Percentiles rank a stretch among this genome's conserved stretches.
Conservation (phyloP, 129 eudicot species). For the Artemisia tridentata region DNA sequence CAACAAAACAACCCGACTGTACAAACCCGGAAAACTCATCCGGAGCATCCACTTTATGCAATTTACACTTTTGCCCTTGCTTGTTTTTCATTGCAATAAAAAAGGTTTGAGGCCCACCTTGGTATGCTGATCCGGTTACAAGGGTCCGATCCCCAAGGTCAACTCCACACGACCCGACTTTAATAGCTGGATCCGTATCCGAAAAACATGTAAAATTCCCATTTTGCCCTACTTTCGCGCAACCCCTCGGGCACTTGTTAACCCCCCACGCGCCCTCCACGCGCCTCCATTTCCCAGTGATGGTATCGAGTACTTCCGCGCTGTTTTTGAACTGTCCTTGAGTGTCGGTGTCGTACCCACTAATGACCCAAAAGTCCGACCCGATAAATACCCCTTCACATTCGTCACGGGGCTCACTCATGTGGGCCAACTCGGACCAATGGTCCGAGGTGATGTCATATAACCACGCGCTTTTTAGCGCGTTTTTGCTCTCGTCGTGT, state of each 20-base stretch:
- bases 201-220: constrained; percentile 51
- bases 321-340: constrained; percentile 65
- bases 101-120: constrained; percentile 57
- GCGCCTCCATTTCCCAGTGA: constrained; percentile 51
- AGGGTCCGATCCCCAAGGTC: constrained; percentile 54
- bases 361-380: constrained; percentile 84
- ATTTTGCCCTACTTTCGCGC: constrained; percentile 38
- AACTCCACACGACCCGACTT: constrained; percentile 58
- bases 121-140: constrained; percentile 61
- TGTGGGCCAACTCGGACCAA: constrained; percentile 67
- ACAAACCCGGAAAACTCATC: constrained; percentile 61
- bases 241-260: constrained; percentile 62
- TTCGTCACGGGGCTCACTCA: constrained; percentile 90
- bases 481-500: constrained; percentile 77
- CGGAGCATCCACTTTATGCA: constrained; percentile 44
- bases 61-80: constrained; percentile 58
- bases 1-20: constrained; percentile 73
- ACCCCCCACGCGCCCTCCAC: constrained; percentile 58
- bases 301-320: constrained; percentile 50
- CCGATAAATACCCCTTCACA: constrained; percentile 68
- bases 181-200: constrained; percentile 43
- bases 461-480: constrained; percentile 59
- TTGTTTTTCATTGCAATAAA: constrained; percentile 34
- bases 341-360: constrained; percentile 79
- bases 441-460: constrained; percentile 45